Evolutionary conservation across 1,284 basidiomycete genomes (phyloP), one percentile per base, ranked within the genome.

Genomic region (Leucoagaricus sp.): DNA sequence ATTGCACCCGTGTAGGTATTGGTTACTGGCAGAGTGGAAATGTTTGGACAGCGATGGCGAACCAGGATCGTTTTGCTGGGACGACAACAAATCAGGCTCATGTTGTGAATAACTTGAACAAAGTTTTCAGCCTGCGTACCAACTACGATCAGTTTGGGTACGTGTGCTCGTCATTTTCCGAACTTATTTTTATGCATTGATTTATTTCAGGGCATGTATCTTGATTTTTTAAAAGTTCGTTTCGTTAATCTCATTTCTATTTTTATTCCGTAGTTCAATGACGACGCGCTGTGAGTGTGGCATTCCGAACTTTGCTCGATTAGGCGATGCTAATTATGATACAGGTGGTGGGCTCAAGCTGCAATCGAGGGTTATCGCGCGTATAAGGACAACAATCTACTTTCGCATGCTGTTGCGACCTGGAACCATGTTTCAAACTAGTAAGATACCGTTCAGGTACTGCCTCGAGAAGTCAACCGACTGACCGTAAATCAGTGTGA

Each of bases 341-440:
- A 45, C 15, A 78, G 76, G 56, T 82, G 79, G 80, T 82, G 80
- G 80, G 81, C 75, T 2, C 76, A 73, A 50, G 75, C 79, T n/a
- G 76, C 78, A 0, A 64, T 76, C 38, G 81, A 81, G 52, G 79
- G 71, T 4, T 76, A 77, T 61, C 72, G 75, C 55, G 76, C 77
- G 3, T 82, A 82, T 55, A 67, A 66, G 38, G 75, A 81, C 54
- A 58, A 64, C 10, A 72, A 69, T 40, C 62, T 80, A 5, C 63
- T 80, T 40, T 67, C 69, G 3, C 73, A 81, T 59, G 78, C 78
- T 0, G 67, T 78, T 33, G 72, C 72, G n/a, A 77, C 75, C 25
- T 83, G 80, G 81, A 75, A 74, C 25, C 72, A 76, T 53, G 74
- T 82, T 8, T 69, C 74, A 2, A 68, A 67, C 48, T 82, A 73